Evolutionary conservation across 805 yeast genomes (phyloP), one percentile per base, ranked within the genome.

Genomic region (Ogataea pini): DNA sequence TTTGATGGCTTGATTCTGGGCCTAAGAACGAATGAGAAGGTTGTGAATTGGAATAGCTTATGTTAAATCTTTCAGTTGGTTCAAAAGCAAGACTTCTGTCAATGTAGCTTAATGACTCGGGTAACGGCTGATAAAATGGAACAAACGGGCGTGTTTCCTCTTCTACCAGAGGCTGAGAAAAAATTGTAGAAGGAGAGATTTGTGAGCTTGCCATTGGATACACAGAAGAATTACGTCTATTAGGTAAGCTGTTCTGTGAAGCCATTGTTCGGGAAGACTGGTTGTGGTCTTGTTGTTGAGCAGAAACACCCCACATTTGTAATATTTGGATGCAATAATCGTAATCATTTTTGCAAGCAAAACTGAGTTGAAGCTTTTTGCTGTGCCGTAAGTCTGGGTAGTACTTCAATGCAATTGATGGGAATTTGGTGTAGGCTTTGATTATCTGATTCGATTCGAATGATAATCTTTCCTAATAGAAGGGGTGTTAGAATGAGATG

Each of bases 341-440:
- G 36, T 47, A 57, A 20, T 52, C 59, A 1, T 38, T 42, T 4
- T 33, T 25, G 8, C 38, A 46, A 2, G 52, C 32, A 32, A 60
- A 57, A 22, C 60, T 51, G 22, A 58, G 24, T 42, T 60, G 64
- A 4, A 60, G 33, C 27, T 54, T 60, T 46, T 49, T 56, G 31
- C 50, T 44, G 18, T 42, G 39, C 9, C 38, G 20, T 4, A 46
- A 27, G 14, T 39, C 47, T 1, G 53, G 49, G 33, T 57, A 56
- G 41, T 59, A 57, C 24, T 60, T 61, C 18, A 61, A 17, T 2
- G 64, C 64, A 18, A 61, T 40, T 7, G 60, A 56, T 2, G 65
- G 65, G 36, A 36, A 61, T 33, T 55, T 60, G 6, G 48, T 40
- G 36, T 60, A 61, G 0, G 56, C 59, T 33, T 58, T 61, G 18